Evolutionary conservation across 2,329 filamentous ascomycete genomes (phyloP).

Genomic region (Claviceps quebecensis): DNA sequence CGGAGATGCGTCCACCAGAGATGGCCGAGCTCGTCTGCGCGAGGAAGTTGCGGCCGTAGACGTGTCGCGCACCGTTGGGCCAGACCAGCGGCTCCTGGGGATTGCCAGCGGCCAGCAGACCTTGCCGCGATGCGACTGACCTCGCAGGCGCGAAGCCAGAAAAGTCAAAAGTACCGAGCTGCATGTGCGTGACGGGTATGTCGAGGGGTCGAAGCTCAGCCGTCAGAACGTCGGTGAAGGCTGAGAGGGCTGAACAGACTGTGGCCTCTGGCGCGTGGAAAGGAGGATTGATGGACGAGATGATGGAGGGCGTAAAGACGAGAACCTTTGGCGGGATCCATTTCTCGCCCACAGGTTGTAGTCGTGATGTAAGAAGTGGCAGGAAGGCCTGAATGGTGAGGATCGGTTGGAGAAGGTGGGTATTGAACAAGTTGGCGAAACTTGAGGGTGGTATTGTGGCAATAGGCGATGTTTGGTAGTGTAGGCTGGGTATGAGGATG

Average conservation of each 20-base stretch:
- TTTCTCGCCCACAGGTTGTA: constrained; percentile 37
- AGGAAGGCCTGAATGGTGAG: constrained; percentile 80
- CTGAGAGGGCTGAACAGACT: constrained; percentile 72
- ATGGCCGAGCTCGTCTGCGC: constrained; percentile 41
- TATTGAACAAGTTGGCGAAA: constrained; percentile 85
- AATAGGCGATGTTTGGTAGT: constrained; percentile 71
- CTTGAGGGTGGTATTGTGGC: constrained; percentile 71
- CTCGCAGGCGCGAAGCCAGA: constrained; percentile 44
- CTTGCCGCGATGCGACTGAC: constrained; percentile 18
- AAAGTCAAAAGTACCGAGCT: constrained; percentile 84
- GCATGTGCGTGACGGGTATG: constrained; percentile 73
- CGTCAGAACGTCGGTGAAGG: constrained; percentile 68
- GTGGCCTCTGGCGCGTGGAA: constrained; percentile 78
- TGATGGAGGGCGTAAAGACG: constrained; percentile 66
- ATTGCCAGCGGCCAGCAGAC: constrained; percentile 27
- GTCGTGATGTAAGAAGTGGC: constrained; percentile 54
- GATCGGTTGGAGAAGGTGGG: constrained; percentile 79
- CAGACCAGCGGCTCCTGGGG: constrained; percentile 42
- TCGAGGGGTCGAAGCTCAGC: constrained; percentile 64
- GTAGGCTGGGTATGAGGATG: constrained; percentile 67
- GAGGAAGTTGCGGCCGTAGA: constrained; percentile 50
- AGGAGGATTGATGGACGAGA: constrained; percentile 64
- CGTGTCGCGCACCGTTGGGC: constrained; percentile 44
- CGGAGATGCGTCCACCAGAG: constrained; percentile 42
- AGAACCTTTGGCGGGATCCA: constrained; percentile 51